Evolutionary conservation across 345 rosid genomes (phyloP), one percentile per base, ranked within the genome.

Genomic region (Nephelium lappaceum): DNA sequence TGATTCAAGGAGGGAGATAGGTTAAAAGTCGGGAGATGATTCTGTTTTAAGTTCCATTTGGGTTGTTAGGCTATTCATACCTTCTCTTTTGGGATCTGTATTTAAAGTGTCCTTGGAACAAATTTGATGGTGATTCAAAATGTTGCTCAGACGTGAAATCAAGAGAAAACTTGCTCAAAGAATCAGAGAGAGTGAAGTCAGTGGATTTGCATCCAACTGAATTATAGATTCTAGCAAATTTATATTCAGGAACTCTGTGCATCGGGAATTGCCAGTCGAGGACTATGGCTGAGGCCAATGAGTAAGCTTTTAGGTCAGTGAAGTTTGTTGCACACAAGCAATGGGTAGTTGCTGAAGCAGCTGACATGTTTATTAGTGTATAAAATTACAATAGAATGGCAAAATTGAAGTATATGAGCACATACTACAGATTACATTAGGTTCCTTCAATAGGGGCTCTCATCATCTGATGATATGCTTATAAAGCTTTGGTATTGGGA

Each of bases 221-320:
- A 79, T 93, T 94, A 92, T 89, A 94, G 97, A 89, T 90, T 80
- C 88, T 92, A 41, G 83, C 89, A n/a, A 90, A 93, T 85, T 86
- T 92, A 88, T 86, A 92, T 81, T 83, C 94, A 5, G 97, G 97
- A 86, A 90, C 86, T 43, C 85, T 92, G 76, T 87, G 91, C 80
- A 88, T 92, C 75, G 90, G 94, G 93, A 90, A 90, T 84, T 90
- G 89, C 89, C 93, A 90, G 87, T 89, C 98, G 24, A 78, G 94
- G 97, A 89, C 89, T 47, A 91, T 94, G 97, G 97, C 95, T 36
- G 98, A 96, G 83, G 95, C 89, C 81, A 96, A 98, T 4, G 97
- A 93, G 75, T 85, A 91, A 70, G 98, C 95, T 93, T 98, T 93
- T 82, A 88, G 98, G 86, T 93, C 98, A 57, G 98, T 98, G 65